Evolutionary conservation across 2,329 filamentous ascomycete genomes (phyloP).

Genomic region (Apiospora rasikravindrae): DNA sequence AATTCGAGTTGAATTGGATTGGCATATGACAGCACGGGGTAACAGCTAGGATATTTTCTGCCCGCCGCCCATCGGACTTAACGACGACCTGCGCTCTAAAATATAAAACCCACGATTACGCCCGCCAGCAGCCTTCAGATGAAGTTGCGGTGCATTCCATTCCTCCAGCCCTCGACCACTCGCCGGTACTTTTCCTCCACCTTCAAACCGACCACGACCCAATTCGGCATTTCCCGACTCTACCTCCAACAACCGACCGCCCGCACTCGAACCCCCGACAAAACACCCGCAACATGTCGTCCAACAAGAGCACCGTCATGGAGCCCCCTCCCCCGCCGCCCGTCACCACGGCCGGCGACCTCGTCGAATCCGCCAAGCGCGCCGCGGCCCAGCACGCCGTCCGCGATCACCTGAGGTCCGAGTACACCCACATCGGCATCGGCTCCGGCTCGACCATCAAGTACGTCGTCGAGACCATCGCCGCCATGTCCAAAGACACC

Average conservation of each 20-base stretch:
- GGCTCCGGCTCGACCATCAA: constrained; percentile 82
- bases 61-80: neutral
- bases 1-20: neutral
- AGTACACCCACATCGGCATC: constrained; percentile 73
- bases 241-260: neutral
- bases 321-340: constrained; percentile 24
- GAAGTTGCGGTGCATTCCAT: neutral
- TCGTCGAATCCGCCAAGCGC: constrained; percentile 64
- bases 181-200: neutral
- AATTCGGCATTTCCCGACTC: neutral
- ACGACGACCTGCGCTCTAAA: neutral
- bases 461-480: constrained; percentile 85
- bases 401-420: constrained; percentile 69
- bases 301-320: constrained; percentile 18
- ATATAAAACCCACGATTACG: neutral
- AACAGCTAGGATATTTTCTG: neutral
- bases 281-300: constrained; percentile 5
- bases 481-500: constrained; percentile 58
- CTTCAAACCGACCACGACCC: neutral
- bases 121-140: neutral
- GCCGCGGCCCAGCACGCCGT: constrained; percentile 77
- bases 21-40: neutral
- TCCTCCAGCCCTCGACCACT: neutral
- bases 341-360: constrained; percentile 25
- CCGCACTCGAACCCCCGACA: neutral